Conservation (phyloP, 73 alveolate species). For the Durusdinium trenchii region DNA sequence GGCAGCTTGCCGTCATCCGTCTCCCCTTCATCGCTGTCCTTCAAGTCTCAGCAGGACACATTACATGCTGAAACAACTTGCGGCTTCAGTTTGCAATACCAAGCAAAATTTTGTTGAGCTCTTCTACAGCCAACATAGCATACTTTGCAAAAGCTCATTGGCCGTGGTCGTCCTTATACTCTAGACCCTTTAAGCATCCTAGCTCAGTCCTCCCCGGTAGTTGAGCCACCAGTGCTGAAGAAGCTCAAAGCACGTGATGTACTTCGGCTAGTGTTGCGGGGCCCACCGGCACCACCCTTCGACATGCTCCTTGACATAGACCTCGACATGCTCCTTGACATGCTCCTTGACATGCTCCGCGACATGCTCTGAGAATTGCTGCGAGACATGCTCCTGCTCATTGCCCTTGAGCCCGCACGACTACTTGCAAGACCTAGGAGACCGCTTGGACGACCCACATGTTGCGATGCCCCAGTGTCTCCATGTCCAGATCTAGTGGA, state of each 20-base stretch:
- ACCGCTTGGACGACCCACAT: too few species aligned
- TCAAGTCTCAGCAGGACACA: too few species aligned
- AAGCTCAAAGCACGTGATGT: slow-evolving; percentile 60
- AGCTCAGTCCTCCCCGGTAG: slow-evolving; percentile 26
- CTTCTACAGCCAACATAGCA: background rate
- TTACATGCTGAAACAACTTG: background rate
- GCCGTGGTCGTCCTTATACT: background rate
- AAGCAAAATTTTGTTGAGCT: too few species aligned
- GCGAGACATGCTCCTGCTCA: background rate
- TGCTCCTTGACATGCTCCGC: slow-evolving; percentile 51
- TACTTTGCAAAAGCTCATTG: background rate
- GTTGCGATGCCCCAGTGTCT: too few species aligned
- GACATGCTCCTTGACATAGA: slow-evolving; percentile 29
- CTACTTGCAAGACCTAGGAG: background rate
- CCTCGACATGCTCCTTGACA: slow-evolving; percentile 18
- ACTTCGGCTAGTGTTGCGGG: slow-evolving; percentile 1
- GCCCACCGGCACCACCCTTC: too few species aligned
- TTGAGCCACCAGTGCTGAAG: slow-evolving; percentile 63
- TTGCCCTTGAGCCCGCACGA: background rate
- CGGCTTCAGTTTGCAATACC: background rate
- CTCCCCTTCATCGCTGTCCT: slow-evolving; percentile 34
- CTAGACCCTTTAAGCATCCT: background rate
- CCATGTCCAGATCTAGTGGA: too few species aligned
- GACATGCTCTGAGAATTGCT: background rate
- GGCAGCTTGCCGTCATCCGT: slow-evolving; percentile 72